phyloP scores from a whole-genome alignment of 139 green algal species.

The Chlorella sp. region DNA sequence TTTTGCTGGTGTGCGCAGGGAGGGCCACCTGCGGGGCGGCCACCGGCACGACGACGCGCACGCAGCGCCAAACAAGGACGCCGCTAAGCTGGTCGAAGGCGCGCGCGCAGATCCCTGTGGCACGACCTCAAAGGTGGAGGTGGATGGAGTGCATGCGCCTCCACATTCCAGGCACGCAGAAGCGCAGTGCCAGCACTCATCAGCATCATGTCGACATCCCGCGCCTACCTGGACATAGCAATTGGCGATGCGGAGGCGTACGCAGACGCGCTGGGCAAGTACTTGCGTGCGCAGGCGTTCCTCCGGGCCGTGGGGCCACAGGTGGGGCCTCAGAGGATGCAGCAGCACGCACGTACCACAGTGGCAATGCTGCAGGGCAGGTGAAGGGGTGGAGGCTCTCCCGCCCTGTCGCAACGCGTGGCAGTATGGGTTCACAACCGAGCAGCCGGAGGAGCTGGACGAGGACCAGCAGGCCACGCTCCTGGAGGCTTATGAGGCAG shows the following conservation, averaged over 20 bases:
- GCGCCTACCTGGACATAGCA: neutral
- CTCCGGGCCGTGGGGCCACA: neutral
- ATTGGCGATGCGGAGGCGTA: neutral
- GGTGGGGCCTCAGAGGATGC: neutral
- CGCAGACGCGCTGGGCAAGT: neutral
- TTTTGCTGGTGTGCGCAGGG: too few relatives aligned
- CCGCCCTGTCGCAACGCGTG: neutral
- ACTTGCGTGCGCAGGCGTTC: neutral
- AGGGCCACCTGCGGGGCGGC: too few relatives aligned
- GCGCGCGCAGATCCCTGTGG: too few relatives aligned
- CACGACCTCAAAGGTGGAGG: too few relatives aligned
- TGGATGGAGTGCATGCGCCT: too few relatives aligned
- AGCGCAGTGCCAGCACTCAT: too few relatives aligned
- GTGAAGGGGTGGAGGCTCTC: neutral
- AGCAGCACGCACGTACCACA: too few relatives aligned
- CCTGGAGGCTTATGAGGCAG: conserved; percentile 35
- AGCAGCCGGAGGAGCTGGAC: conserved; percentile 25
- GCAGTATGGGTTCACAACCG: neutral
- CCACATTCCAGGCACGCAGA: too few relatives aligned
- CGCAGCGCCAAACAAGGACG: too few relatives aligned
- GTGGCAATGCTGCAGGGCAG: neutral
- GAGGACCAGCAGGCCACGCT: conserved; percentile 39
- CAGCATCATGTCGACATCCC: neutral
- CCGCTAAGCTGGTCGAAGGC: too few relatives aligned
- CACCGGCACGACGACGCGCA: too few relatives aligned